A percentile compares a stretch with the other conserved stretches of the same genome.
Evolutionary conservation across 2,329 filamentous ascomycete genomes (phyloP).

Genomic region (Pseudonectria foliicola): DNA sequence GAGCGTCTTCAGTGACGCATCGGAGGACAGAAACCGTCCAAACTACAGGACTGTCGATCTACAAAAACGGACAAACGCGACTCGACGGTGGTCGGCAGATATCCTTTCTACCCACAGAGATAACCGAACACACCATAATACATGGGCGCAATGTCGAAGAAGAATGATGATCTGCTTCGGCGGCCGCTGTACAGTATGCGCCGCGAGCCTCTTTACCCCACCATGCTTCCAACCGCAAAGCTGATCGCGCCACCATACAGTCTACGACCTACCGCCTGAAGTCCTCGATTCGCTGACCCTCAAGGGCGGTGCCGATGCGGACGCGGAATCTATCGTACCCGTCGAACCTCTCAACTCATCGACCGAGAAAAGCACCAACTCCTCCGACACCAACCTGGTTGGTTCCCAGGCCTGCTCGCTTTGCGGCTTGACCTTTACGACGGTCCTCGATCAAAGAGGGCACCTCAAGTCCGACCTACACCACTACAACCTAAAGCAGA

Average conservation of each 20-base stretch:
- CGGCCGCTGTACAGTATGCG: slow-evolving; percentile 44
- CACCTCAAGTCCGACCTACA: slow-evolving; percentile 90
- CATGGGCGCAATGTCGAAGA: slow-evolving; percentile 28
- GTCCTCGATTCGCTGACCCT: slow-evolving; percentile 60
- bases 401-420: slow-evolving; percentile 73
- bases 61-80: neutral
- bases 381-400: slow-evolving; percentile 35
- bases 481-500: slow-evolving; percentile 90
- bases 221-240: slow-evolving; percentile 3
- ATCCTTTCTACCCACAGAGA: neutral
- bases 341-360: slow-evolving; percentile 17
- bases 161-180: slow-evolving; percentile 39
- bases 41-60: neutral
- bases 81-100: too few species aligned
- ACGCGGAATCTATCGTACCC: slow-evolving; percentile 15
- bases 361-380: slow-evolving; percentile 14
- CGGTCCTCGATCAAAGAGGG: slow-evolving; percentile 70
- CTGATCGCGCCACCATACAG: slow-evolving; percentile 33
- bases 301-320: slow-evolving; percentile 23
- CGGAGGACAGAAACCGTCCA: neutral
- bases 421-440: slow-evolving; percentile 65
- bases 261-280: slow-evolving; percentile 75
- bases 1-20: neutral
- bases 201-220: slow-evolving; percentile 4
- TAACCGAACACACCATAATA: neutral